These are phyloP conservation scores for Yamadazyma siamensis DNA, from an alignment of 1,139 yeast species.

Conservation along the genomic window DNA sequence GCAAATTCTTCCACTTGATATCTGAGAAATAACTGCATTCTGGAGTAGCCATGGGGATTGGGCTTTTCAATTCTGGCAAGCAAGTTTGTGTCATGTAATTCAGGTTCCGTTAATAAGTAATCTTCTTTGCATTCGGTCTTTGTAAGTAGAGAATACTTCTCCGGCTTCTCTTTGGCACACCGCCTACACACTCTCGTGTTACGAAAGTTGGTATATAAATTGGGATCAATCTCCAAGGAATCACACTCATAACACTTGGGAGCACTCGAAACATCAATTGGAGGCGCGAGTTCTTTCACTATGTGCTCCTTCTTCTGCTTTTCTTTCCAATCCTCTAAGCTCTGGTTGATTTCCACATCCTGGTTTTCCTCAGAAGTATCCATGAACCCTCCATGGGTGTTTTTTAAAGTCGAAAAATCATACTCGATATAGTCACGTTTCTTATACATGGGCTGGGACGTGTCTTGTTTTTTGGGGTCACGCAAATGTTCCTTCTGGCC, in stretches of 20 bases:
- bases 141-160: slow-evolving; percentile 84
- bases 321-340: slow-evolving; percentile 75
- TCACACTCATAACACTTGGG: slow-evolving; percentile 83
- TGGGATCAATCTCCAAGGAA: slow-evolving; percentile 74
- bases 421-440: slow-evolving; percentile 82
- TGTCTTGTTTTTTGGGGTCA: slow-evolving; percentile 11
- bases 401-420: slow-evolving; percentile 87
- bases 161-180: slow-evolving; percentile 72
- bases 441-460: slow-evolving; percentile 43
- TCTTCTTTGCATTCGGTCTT: slow-evolving; percentile 95
- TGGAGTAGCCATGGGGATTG: slow-evolving; percentile 89
- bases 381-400: slow-evolving; percentile 84
- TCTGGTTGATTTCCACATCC: slow-evolving; percentile 24
- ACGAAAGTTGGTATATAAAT: slow-evolving; percentile 63
- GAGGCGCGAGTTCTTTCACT: slow-evolving; percentile 61
- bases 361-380: slow-evolving; percentile 26
- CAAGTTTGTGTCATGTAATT: slow-evolving; percentile 64
- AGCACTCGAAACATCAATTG: slow-evolving; percentile 63
- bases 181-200: slow-evolving; percentile 70
- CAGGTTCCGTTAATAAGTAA: slow-evolving; percentile 89
- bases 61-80: slow-evolving; percentile 83
- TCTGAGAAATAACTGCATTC: slow-evolving; percentile 89
- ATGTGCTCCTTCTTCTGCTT: slow-evolving; percentile 46
- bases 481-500: slow-evolving; percentile 7
- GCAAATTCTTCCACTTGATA: slow-evolving; percentile 92